Evolutionary conservation across 2,329 filamentous ascomycete genomes (phyloP).

Genomic region (Penicillium sp.): DNA sequence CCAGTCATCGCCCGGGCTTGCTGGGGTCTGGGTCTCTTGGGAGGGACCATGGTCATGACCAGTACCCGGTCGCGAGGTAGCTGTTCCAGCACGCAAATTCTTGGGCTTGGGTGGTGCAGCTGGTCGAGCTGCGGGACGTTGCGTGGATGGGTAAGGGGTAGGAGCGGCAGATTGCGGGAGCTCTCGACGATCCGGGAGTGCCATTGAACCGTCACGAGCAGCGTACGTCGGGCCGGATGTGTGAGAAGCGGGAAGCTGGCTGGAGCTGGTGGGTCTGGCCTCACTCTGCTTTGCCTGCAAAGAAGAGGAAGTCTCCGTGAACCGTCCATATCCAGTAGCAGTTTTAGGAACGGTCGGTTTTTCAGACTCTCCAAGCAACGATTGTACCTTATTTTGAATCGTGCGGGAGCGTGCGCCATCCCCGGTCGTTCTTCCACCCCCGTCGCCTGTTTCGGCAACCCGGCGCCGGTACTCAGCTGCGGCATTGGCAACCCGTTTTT

Average conservation of each 20-base stretch:
- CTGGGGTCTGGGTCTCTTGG: constrained; percentile 19
- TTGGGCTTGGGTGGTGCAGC: constrained; percentile 54
- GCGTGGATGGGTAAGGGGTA: constrained; percentile 17
- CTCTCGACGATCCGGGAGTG: constrained; percentile 14
- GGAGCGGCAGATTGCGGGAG: constrained; percentile 13
- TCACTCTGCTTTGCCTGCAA: constrained; percentile 36
- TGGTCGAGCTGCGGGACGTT: constrained; percentile 38
- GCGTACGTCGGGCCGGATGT: constrained; percentile 17
- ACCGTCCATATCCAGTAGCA: constrained; percentile 82
- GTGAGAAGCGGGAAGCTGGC: constrained; percentile 19
- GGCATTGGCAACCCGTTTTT: constrained; percentile 77
- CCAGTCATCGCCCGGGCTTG: constrained; percentile 49
- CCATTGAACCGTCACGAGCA: constrained; percentile 9
- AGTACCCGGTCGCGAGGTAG: constrained; percentile 19
- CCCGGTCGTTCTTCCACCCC: constrained; percentile 40
- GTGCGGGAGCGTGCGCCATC: constrained; percentile 61
- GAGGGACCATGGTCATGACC: constrained; percentile 23
- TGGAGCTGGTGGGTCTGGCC: constrained; percentile 8
- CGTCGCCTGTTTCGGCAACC: constrained; percentile 52
- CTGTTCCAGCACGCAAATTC: constrained; percentile 44
- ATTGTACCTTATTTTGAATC: constrained; percentile 87
- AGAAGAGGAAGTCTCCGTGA: constrained; percentile 51
- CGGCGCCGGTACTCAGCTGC: constrained; percentile 78
- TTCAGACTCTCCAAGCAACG: constrained; percentile 66
- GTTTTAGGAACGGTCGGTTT: constrained; percentile 56